Conservation (phyloP, 495 filamentous ascomycete species). For the Penicillium flavigenum region DNA sequence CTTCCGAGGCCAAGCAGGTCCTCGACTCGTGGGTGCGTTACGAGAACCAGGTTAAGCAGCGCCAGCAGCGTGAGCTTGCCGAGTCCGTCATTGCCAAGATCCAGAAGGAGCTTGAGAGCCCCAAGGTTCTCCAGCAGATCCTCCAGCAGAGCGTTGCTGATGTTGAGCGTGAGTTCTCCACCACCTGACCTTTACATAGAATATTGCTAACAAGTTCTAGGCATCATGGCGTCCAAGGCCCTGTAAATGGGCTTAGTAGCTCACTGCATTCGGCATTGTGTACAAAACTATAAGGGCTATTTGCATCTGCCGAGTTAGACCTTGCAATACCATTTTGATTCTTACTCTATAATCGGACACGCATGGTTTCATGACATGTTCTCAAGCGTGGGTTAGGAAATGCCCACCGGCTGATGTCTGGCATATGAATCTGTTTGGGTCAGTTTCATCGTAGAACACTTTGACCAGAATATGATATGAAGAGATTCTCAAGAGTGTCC, state of each 20-base stretch:
- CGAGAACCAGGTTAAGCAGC: constrained; percentile 96
- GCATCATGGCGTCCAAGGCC: constrained; percentile 55
- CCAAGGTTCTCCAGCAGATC: constrained; percentile 90
- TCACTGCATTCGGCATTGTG: constrained; percentile 44
- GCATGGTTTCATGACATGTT: not conserved
- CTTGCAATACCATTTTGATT: constrained; percentile 41
- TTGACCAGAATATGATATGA: constrained; percentile 2
- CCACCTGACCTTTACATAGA: not conserved
- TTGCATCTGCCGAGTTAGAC: constrained; percentile 46
- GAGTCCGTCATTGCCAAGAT: constrained; percentile 93
- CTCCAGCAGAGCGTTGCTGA: constrained; percentile 92
- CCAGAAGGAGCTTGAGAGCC: constrained; percentile 96
- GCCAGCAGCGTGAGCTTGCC: constrained; percentile 94
- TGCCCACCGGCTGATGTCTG: not conserved
- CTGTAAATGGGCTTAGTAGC: constrained; percentile 45
- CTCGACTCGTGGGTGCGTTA: constrained; percentile 99
- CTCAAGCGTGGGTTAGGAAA: not conserved
- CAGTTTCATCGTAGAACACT: constrained; percentile 4
- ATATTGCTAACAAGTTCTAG: constrained; percentile 37
- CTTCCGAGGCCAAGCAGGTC: constrained; percentile 87
- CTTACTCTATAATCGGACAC: constrained; percentile 7
- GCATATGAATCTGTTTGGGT: constrained; percentile 1
- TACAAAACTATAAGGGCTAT: constrained; percentile 50
- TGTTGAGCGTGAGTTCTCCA: constrained; percentile 80
- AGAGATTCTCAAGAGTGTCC: not conserved